Evolutionary conservation across 106 monocot species (phyloP).

Genomic region (Acanthochlamys bracteata): DNA sequence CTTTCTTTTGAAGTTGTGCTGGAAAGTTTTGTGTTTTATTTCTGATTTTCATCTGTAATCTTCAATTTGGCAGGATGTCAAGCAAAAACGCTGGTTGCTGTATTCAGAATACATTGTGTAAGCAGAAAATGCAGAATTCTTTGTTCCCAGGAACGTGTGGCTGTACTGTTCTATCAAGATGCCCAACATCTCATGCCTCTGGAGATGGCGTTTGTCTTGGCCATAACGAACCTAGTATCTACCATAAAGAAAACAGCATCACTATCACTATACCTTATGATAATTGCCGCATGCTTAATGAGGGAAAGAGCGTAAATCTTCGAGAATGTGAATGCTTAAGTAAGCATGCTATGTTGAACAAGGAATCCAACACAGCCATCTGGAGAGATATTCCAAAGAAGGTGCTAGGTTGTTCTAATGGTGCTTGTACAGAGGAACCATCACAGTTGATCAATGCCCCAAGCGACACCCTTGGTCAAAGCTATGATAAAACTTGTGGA

Average conservation of each 20-base stretch:
- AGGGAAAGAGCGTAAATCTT: constrained; percentile 9
- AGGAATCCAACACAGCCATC: constrained; percentile 15
- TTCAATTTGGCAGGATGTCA: constrained; percentile 10
- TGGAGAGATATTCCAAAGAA: constrained; percentile 43
- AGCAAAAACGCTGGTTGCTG: constrained; percentile 8
- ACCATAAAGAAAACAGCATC: constrained; percentile 14
- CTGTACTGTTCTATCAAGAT: constrained; percentile 25
- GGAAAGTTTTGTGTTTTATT: neutral
- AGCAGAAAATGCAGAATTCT: constrained; percentile 19
- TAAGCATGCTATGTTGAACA: constrained; percentile 11
- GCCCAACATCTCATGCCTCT: constrained; percentile 13
- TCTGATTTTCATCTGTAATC: neutral
- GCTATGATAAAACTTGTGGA: constrained; percentile 17
- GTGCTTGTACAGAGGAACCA: constrained; percentile 11
- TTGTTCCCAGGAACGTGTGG: constrained; percentile 20
- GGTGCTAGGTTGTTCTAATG: constrained; percentile 16
- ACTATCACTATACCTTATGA: constrained; percentile 10
- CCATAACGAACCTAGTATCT: constrained; percentile 13
- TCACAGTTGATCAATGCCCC: constrained; percentile 12
- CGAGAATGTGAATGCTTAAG: constrained; percentile 27
- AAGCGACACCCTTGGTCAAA: constrained; percentile 2
- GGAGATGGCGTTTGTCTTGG: constrained; percentile 7
- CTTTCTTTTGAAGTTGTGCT: too few species aligned
- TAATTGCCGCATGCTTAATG: constrained; percentile 12
- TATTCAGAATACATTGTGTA: constrained; percentile 20